Evolutionary conservation across 2,329 filamentous ascomycete genomes (phyloP).

Genomic region (Phyllosticta capitalensis): DNA sequence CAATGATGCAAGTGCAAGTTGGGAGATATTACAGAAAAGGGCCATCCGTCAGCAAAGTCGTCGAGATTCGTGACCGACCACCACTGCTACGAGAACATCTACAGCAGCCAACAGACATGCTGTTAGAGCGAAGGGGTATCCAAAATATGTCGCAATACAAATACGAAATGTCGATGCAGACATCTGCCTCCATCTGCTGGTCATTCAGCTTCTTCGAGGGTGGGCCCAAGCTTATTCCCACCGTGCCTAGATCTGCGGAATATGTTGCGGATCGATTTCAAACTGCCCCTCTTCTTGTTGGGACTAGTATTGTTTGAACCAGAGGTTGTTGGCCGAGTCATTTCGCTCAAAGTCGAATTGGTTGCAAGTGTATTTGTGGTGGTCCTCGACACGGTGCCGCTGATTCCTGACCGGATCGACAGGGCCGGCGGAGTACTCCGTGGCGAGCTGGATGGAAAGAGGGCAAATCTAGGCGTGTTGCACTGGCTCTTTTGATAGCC

Average conservation of each 20-base stretch:
- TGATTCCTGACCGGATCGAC: constrained; percentile 8
- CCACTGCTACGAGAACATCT: background rate
- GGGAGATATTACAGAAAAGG: background rate
- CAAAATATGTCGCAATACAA: constrained; percentile 1
- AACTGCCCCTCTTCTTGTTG: constrained; percentile 1
- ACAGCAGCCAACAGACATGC: background rate
- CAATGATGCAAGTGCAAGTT: background rate
- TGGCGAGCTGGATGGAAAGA: constrained; percentile 6
- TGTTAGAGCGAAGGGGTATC: constrained; percentile 7
- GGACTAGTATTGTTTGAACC: constrained; percentile 1
- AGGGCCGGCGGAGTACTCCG: background rate
- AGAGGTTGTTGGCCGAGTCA: constrained; percentile 7
- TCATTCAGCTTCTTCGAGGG: constrained; percentile 8
- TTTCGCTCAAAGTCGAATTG: constrained; percentile 3
- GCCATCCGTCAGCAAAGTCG: constrained; percentile 1
- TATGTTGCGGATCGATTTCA: constrained; percentile 5
- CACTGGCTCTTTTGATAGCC: background rate
- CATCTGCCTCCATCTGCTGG: background rate
- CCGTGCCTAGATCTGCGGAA: constrained; percentile 5
- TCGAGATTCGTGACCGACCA: constrained; percentile 11
- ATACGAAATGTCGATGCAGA: background rate
- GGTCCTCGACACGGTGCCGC: constrained; percentile 1
- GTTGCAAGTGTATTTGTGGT: constrained; percentile 5
- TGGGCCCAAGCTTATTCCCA: constrained; percentile 8
- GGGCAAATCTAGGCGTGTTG: constrained; percentile 2